phyloP scores from a whole-genome alignment of 2,329 filamentous ascomycete genomes.

The Ceratocystis cubensis region DNA sequence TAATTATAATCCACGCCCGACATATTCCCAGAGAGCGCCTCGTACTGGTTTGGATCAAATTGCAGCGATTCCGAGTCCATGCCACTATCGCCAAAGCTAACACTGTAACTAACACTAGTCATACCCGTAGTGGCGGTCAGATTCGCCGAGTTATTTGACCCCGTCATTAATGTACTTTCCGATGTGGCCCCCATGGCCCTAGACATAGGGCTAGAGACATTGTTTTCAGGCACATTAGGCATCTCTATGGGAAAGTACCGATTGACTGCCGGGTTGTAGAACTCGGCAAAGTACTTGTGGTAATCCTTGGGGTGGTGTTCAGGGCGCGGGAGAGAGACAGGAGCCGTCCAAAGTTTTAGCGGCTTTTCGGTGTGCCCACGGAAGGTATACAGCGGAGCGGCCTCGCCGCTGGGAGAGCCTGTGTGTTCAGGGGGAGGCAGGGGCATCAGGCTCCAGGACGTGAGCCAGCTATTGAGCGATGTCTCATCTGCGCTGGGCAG shows the following conservation, averaged over 20 bases:
- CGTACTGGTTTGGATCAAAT: neutral
- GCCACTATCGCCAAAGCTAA: neutral
- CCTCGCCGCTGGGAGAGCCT: no score
- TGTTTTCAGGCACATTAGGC: neutral
- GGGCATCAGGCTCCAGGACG: slow-evolving; percentile 1
- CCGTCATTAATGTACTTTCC: neutral
- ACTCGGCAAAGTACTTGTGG: neutral
- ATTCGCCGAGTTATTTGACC: neutral
- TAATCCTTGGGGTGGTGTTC: neutral
- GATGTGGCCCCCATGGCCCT: neutral
- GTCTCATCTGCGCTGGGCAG: neutral
- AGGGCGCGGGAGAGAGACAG: neutral
- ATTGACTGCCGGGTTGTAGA: neutral
- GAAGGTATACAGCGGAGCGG: no score
- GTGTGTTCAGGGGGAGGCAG: neutral
- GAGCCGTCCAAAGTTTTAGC: no score
- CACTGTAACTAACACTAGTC: neutral
- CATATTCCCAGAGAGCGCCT: neutral
- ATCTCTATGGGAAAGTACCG: neutral
- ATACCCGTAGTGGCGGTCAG: neutral
- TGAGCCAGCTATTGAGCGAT: neutral
- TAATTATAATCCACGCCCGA: neutral
- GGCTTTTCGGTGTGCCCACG: no score
- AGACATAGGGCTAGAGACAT: neutral
- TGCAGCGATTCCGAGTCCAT: neutral